Conservation (phyloP, 2,329 filamentous ascomycete genomes). For the Podosphaera xanthii region DNA sequence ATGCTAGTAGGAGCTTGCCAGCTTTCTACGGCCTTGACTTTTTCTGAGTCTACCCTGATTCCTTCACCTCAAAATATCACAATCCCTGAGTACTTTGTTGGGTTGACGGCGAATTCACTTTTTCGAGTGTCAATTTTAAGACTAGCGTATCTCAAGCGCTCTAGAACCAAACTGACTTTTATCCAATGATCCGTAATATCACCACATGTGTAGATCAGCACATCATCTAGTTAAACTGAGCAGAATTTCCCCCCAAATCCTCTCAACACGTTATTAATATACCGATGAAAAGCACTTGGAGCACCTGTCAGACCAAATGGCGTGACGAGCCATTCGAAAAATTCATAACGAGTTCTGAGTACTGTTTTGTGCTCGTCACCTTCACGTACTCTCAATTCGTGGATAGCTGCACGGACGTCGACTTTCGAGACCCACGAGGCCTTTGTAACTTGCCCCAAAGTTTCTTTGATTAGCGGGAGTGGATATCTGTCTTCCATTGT, state of each 20-base stretch:
- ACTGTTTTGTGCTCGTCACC: not conserved
- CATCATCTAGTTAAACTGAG: not conserved
- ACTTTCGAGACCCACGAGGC: not conserved
- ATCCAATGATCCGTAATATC: too few species aligned
- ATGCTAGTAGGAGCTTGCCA: not conserved
- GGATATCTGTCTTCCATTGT: not conserved
- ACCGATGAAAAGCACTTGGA: not conserved
- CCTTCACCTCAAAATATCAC: not conserved
- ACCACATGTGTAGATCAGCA: not conserved
- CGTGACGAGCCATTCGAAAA: not conserved
- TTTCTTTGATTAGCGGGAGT: not conserved
- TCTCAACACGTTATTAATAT: not conserved
- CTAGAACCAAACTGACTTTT: too few species aligned
- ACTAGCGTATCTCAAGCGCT: not conserved
- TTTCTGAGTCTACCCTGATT: not conserved
- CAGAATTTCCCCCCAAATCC: not conserved
- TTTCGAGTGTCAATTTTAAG: not conserved
- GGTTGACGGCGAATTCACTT: not conserved
- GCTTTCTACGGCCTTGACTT: not conserved
- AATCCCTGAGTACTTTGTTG: not conserved
- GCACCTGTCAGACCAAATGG: not conserved
- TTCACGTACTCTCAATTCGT: not conserved
- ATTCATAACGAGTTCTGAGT: not conserved
- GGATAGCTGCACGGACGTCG: not conserved
- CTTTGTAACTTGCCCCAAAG: not conserved